A percentile compares a stretch with the other conserved stretches of the same genome.
phyloP scores from a whole-genome alignment of 2,329 filamentous ascomycete species.

The Fusarium marasasianum region DNA sequence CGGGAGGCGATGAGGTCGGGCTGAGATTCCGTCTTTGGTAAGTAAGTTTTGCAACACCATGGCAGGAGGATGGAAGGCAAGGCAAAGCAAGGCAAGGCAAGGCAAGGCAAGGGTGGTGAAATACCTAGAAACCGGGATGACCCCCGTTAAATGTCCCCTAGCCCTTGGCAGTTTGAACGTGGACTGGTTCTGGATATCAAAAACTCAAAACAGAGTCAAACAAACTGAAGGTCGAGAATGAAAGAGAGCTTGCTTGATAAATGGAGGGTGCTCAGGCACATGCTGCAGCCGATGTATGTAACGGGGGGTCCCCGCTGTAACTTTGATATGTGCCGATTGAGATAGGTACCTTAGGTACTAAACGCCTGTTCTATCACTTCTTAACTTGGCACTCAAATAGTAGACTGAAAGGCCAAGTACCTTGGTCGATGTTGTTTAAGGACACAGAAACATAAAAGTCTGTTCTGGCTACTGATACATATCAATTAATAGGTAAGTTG shows the following conservation, averaged over 20 bases:
- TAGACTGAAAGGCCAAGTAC: neutral
- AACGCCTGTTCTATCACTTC: slow-evolving; percentile 1
- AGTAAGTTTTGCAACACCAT: slow-evolving; percentile 12
- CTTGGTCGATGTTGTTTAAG: neutral
- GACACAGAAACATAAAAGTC: slow-evolving; percentile 13
- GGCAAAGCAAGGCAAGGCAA: slow-evolving; percentile 16
- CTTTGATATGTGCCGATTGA: neutral
- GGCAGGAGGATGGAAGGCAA: neutral
- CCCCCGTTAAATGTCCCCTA: slow-evolving; percentile 35
- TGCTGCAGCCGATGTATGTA: slow-evolving; percentile 26
- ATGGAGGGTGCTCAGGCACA: slow-evolving; percentile 26
- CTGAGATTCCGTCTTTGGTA: slow-evolving; percentile 32
- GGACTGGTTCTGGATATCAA: slow-evolving; percentile 25
- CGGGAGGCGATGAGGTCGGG: slow-evolving; percentile 33
- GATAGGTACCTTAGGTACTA: neutral
- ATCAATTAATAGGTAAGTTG: slow-evolving; percentile 4
- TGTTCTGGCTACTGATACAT: neutral
- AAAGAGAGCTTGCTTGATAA: slow-evolving; percentile 29
- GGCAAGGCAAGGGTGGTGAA: slow-evolving; percentile 25
- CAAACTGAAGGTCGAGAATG: slow-evolving; percentile 20
- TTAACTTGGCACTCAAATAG: slow-evolving; percentile 2
- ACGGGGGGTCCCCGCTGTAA: slow-evolving; percentile 3
- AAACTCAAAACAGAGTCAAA: slow-evolving; percentile 34
- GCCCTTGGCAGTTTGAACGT: slow-evolving; percentile 11
- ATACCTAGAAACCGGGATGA: slow-evolving; percentile 39